A percentile compares a stretch with the other conserved stretches of the same genome.
Evolutionary conservation across 2,329 filamentous ascomycete genomes (phyloP).

Genomic region (Biscogniauxia mediterranea): DNA sequence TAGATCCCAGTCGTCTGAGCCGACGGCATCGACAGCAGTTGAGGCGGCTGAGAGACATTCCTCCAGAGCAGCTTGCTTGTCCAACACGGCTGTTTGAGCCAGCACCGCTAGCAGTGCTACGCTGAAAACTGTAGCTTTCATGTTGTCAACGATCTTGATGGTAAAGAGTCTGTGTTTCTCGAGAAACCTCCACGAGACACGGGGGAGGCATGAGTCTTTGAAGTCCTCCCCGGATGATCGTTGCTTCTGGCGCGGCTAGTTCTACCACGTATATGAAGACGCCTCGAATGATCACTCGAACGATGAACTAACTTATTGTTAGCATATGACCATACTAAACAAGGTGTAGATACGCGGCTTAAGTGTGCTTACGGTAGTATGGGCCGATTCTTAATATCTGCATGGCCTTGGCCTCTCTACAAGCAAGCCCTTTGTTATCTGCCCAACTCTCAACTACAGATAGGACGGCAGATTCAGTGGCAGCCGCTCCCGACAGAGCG

Average conservation of each 20-base stretch:
- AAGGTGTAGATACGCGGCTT: constrained; percentile 20
- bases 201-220: constrained; percentile 5
- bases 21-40: constrained; percentile 23
- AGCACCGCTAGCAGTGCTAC: constrained; percentile 26
- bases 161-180: constrained; percentile 7
- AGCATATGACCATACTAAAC: constrained; percentile 20
- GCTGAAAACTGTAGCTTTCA: constrained; percentile 21
- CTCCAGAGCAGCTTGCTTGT: constrained; percentile 27
- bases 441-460: constrained; percentile 11
- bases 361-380: constrained; percentile 24
- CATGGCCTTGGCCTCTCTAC: constrained; percentile 19
- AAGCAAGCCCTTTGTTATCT: constrained; percentile 21
- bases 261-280: constrained; percentile 9
- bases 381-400: constrained; percentile 30
- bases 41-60: constrained; percentile 27
- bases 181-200: constrained; percentile 3
- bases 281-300: constrained; percentile 25
- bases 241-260: constrained; percentile 11
- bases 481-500: constrained; percentile 9
- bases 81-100: constrained; percentile 21
- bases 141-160: constrained; percentile 12
- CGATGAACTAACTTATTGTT: constrained; percentile 17
- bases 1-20: constrained; percentile 30
- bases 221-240: constrained; percentile 12
- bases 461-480: constrained; percentile 13